Base-by-base conservation (phyloP, 306 rosid genomes). In the Malus sylvestris region DNA sequence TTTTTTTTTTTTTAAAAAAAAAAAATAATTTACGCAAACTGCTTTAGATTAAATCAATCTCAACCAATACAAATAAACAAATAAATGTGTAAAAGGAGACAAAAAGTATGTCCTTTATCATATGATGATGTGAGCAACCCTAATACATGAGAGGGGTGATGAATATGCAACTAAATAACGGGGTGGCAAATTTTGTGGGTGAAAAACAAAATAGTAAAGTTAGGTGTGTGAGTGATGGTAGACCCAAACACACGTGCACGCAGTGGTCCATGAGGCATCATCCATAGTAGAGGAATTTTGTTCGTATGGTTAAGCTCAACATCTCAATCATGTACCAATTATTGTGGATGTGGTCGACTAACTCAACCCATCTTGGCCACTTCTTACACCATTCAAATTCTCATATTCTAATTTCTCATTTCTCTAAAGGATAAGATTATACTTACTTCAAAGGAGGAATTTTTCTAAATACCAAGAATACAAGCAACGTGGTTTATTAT, bases 221-320 rank as follows among this genome's bases (percentile, higher is more conserved):
- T 73, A 6, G 81, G 79, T 76, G 75, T 49, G 55, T 51, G 20
- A 51, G 78, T 67, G 82, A 72, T 57, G 79, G 82, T 60, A 77
- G 90, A 75, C 90, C 97, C 92, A 87, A 75, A 86, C 93, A 84
- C 97, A 89, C 93, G 91, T 86, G 93, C 78, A 84, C 64, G 55
- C 14, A 78, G 88, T 89, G 94, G 96, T 86, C 93, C 96, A 81
- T 38, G 55, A 30, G 68, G 77, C 46, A 44, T 13, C 78, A 72
- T 83, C 76, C 70, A 72, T 64, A 80, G 72, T 30, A 81, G 84
- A 81, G 88, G 93, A 87, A 79, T 83, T 90, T 88, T 86, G 88
- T 84, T 77, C 58, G 84, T 14, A 74, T 77, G 66, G 90, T 79
- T 81, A 74, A 85, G 96, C 93, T 91, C 96, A 74, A 85, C 88